Conservation (phyloP, 192 early-diverging fungal species). For the Funneliformis mosseae region DNA sequence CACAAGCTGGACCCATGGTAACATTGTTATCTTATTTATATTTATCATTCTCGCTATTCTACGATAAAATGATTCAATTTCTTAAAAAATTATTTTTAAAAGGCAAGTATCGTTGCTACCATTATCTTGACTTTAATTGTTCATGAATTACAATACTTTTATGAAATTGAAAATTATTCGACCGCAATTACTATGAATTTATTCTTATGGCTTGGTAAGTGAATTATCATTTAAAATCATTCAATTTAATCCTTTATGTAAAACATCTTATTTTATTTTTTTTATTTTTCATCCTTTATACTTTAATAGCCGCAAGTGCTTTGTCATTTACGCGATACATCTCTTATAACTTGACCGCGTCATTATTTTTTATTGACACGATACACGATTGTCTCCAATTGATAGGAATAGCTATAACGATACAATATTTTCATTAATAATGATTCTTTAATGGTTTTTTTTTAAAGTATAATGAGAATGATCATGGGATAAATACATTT, state of each 20-base stretch:
- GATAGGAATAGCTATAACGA: neutral
- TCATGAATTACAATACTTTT: neutral
- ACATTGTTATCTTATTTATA: neutral
- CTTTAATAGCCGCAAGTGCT: neutral
- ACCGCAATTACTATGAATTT: neutral
- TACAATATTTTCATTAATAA: neutral
- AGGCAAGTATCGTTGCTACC: conserved; percentile 2
- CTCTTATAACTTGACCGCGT: neutral
- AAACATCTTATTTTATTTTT: no score
- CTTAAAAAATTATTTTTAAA: neutral
- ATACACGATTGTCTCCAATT: conserved; percentile 8
- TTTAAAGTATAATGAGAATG: neutral
- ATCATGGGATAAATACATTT: neutral
- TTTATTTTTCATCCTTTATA: neutral
- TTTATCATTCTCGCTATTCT: neutral
- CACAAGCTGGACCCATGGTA: conserved; percentile 9
- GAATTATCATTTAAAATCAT: neutral
- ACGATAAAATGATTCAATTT: neutral
- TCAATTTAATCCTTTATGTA: neutral
- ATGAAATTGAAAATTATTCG: conserved; percentile 7
- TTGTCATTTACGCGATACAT: conserved; percentile 14
- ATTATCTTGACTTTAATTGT: neutral
- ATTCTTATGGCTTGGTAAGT: conserved; percentile 17
- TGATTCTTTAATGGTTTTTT: neutral
- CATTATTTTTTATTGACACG: conserved; percentile 17